A percentile compares a stretch with the other conserved stretches of the same genome.
Conservation (phyloP, 2,329 filamentous ascomycete species). For the Fusarium solani-melongenae region DNA sequence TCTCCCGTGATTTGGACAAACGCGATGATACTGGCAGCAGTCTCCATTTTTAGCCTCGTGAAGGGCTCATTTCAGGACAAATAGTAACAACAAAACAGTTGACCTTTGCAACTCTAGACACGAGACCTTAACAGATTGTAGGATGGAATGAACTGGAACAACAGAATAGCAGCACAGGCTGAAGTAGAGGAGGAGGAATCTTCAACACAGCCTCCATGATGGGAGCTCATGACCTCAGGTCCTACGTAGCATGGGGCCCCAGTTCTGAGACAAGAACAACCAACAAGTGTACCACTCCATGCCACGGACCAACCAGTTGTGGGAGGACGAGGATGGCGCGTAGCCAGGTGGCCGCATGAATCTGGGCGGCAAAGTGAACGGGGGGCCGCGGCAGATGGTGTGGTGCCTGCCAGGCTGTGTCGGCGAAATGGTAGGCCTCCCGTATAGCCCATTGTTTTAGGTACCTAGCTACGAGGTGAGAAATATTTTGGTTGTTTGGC, state of each 20-base stretch:
- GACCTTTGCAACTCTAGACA: not conserved
- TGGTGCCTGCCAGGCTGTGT: not conserved
- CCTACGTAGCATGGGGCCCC: not conserved
- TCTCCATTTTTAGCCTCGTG: not conserved
- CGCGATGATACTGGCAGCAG: not conserved
- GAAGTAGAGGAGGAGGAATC: not conserved
- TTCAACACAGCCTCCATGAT: slow-evolving; percentile 15
- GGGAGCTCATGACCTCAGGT: slow-evolving; percentile 7
- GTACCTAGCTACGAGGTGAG: not conserved
- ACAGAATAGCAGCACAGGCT: not conserved
- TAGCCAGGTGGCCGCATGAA: slow-evolving; percentile 9
- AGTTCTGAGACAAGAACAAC: not conserved
- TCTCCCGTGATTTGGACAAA: not conserved
- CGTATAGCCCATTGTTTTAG: not conserved
- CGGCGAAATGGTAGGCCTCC: slow-evolving; percentile 3
- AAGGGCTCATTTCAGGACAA: not conserved
- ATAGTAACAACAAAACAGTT: not conserved
- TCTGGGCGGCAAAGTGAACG: slow-evolving; percentile 14
- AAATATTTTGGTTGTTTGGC: not conserved
- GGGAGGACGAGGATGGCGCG: slow-evolving; percentile 12
- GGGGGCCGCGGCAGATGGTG: slow-evolving; percentile 5
- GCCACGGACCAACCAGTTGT: not conserved
- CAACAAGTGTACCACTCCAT: not conserved
- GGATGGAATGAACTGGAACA: not conserved
- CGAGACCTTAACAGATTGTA: not conserved